Evolutionary conservation across 2,329 filamentous ascomycete species (phyloP).

Genomic region (Venturia nashicola): DNA sequence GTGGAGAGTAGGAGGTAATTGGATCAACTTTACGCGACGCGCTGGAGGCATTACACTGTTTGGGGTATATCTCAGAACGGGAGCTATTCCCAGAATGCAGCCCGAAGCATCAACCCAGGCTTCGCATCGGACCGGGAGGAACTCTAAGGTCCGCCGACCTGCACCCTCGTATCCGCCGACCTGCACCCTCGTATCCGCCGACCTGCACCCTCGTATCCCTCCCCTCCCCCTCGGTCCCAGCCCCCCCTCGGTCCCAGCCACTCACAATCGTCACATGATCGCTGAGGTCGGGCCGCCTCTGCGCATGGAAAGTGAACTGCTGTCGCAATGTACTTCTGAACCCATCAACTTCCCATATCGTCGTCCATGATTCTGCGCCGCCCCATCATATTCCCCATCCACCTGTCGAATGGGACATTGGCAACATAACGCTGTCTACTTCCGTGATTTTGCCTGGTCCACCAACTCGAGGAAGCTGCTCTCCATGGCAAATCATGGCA

Average conservation of each 20-base stretch:
- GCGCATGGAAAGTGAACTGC: neutral
- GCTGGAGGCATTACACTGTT: neutral
- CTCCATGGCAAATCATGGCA: slow-evolving; percentile 8
- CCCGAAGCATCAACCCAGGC: too few species aligned
- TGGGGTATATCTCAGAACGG: too few species aligned
- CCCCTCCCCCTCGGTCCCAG: too few species aligned
- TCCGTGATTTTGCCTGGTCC: slow-evolving; percentile 11
- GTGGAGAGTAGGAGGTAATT: too few species aligned
- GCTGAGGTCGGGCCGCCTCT: neutral
- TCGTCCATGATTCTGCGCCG: slow-evolving; percentile 1
- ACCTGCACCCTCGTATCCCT: too few species aligned
- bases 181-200: too few species aligned
- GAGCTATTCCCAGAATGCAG: too few species aligned
- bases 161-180: too few species aligned
- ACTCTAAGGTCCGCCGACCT: too few species aligned
- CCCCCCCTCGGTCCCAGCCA: too few species aligned
- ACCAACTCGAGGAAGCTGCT: slow-evolving; percentile 2
- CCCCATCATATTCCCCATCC: neutral
- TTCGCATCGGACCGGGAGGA: too few species aligned
- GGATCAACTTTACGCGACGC: neutral
- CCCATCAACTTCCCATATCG: neutral
- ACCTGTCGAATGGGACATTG: slow-evolving; percentile 11
- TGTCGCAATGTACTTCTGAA: neutral
- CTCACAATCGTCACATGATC: neutral
- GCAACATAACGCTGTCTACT: slow-evolving; percentile 11